Base-by-base conservation (phyloP, 148 eudicot species). In the Simmondsia chinensis region DNA sequence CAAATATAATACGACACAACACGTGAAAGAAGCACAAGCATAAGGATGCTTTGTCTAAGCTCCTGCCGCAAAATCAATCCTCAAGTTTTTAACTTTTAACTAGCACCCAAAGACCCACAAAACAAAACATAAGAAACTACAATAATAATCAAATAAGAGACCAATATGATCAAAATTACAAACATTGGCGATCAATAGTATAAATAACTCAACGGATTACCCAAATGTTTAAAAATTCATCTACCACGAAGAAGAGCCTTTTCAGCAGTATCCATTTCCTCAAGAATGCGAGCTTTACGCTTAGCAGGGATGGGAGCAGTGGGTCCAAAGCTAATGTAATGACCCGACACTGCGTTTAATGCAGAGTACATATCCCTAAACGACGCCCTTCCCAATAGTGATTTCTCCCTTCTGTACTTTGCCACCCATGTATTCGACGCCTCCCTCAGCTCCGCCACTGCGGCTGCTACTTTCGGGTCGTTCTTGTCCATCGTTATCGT, bases 341-440 rank as follows among this genome's bases (percentile, higher is more conserved):
- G 99, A 39, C 99, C 99, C 0, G 95, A 85, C 13, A 91, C 95
- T 1, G 99, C 99, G 16, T 91, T 91, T 0, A 91, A 79, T 1
- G 99, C 99, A 4, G 99, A 85, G 60, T 91, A 91, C 27, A 91
- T 79, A 34, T 91, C 99, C 41, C 99, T 58, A 50, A 91, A 91
- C 2, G 94, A 82, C 4, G 71, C 30, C 59, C 81, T 62, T 1
- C 99, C 99, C 9, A 91, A 65, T 20, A 91, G 73, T 0, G 75
- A 40, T 33, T 91, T 91, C 60, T 91, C 99, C 17, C 68, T 74
- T 56, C 99, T 55, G 57, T 91, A 91, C 86, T 91, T 91, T 0
- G 97, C 95, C 67, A 91, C 97, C 97, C 97, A 91, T 0, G 71
- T 48, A 43, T 91, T 91, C 0, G 97, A 91, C 3, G 86, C 46